Evolutionary conservation across 495 filamentous ascomycete genomes (phyloP), one percentile per base, ranked within the genome.

Genomic region (Annulohypoxylon nitens): DNA sequence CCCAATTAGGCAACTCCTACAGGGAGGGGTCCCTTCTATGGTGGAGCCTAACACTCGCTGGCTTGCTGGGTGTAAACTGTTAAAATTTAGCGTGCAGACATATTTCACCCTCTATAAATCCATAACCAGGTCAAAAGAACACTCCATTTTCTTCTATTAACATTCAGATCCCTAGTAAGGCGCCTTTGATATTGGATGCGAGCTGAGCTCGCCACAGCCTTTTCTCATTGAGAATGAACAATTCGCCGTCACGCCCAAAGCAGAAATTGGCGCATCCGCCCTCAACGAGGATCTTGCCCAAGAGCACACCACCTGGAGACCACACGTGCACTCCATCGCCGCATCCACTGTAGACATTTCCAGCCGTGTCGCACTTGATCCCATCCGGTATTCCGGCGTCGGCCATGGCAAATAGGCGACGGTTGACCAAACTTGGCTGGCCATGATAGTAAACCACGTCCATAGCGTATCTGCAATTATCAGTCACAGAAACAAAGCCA

Each of bases 161-260:
- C 8, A 43, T n/a, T 43, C 12, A 43, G 12, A 43, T 43, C 12
- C 39, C 2, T 43, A 43, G 14, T 43, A 43, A 43, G 4, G 39
- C 39, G 12, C 39, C 12, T 43, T 43, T 43, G 39, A 43, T 14
- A 43, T 14, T 5, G 39, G 39, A 14, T n/a, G 39, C 10, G 1
- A 43, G 4, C 2, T 43, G 12, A 43, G 12, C 39, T 4, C 14
- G 39, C 11, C 10, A 43, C 14, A 43, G 39, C 12, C 39, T 43
- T n/a, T 43, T 43, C 12, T 50, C 47, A 50, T 50, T 50, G 16
- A 20, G 47, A 9, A 50, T 50, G 47, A 50, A 50, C 47, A 50
- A 1, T 11, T 50, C 47, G 16, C 47, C 47, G 6, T 5, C 20
- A 8, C 10, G 47, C 20, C 47, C 47, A 50, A 50, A 50, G 20